Base-by-base conservation (phyloP, 2,329 filamentous ascomycete genomes). In the Cladosporium sp. region DNA sequence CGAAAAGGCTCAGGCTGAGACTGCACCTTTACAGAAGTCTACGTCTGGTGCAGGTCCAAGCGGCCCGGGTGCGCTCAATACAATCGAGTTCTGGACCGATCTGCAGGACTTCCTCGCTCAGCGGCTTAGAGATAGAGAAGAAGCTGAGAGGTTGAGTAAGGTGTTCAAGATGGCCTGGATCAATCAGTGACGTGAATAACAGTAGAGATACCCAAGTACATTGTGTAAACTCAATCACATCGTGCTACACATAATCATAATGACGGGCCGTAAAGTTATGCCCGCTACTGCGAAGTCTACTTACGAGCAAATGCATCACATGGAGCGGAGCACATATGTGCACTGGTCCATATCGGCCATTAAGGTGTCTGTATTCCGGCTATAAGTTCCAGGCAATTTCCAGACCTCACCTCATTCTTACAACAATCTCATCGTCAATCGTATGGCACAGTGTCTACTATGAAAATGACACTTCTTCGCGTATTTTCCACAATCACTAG, bases 81-180 rank as follows among this genome's bases (percentile, higher is more conserved):
- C 84, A 12, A 83, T 87, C 6, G 85, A 82, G 56, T 99, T 99
- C 70, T 99, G 94, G 94, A 75, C 75, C 8, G 94, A 97, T 76
- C 73, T 99, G 62, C 85, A 85, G 69, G 88, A 83, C 0, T 97
- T 93, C 73, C 71, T 99, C 71, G 76, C 85, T 68, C 89, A 92
- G 77, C 83, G 90, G 70, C 75, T 96, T 66, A 85, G 88, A 73
- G 88, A 95, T 70, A 85, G 80, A 52, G 71, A 70, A 2, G 80
- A 83, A 68, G 89, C 88, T 0, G 83, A 83, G 64, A 82, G 85
- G 65, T 72, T 93, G 66, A 81, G 82, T 35, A 76, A 72, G 4
- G 71, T 89, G 20, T 97, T 97, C 69, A 87, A 82, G 73, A 77
- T 77, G 44, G 87, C 87, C 42, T 94, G 89, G 87, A 80, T 84